Base-by-base conservation (phyloP, 805 yeast species). In the Yueomyces sinensis region DNA sequence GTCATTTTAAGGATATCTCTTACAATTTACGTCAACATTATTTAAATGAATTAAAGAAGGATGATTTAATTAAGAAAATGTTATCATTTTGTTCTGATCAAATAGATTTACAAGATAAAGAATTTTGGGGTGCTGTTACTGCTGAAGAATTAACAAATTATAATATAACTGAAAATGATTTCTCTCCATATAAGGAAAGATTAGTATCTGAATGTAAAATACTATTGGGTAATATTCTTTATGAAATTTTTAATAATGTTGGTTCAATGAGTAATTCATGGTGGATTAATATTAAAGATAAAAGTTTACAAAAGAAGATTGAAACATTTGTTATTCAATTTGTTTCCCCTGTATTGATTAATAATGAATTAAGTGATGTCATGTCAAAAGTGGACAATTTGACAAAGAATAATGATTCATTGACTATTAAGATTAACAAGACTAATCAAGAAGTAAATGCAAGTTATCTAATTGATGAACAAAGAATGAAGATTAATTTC, bases 401-500 rank as follows among this genome's bases (percentile, higher is more conserved):
- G 33, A 54, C 52, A 14, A 49, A 46, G 13, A 57, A 59, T 23
- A 59, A 64, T 39, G 62, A 61, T 34, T 61, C 62, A 19, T 41
- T 71, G 37, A 66, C 68, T 2, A 69, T 84, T 33, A 78, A 72
- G 50, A 65, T 83, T 23, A 78, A 76, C 49, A 65, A 61, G 35
- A 61, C 66, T 4, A 61, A 73, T 2, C 71, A 73, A 42, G 95
- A 84, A 51, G 72, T 87, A 39, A 76, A 69, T 41, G 77, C 84
- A 1, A 61, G 68, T 1, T 86, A 82, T 52, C 62, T 74, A 31
- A 82, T 87, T 37, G 97, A 87, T 54, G 96, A 87, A 37, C 94
- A 86, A 48, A 72, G 71, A 18, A 66, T 87, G 68, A 94, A 82
- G 46, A 70, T 93, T 62, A 69, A 75, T 0, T 74, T 89, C 40